Conservation (phyloP, 192 early-diverging fungal species). For the Ambispora gerdemannii region DNA sequence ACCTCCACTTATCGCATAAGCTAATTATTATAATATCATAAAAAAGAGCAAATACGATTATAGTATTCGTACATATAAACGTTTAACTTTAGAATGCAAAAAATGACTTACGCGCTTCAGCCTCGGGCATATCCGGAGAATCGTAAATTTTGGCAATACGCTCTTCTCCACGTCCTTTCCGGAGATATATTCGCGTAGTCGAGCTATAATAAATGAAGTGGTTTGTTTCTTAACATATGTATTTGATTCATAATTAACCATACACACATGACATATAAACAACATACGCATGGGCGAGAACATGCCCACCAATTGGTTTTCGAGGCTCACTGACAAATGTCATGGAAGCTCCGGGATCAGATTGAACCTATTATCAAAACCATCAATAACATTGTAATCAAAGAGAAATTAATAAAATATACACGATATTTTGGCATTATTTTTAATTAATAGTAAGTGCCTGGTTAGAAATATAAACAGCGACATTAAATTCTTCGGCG, state of each 20-base stretch:
- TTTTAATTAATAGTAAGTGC: too few relatives aligned
- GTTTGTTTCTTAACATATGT: too few relatives aligned
- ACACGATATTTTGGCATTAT: too few relatives aligned
- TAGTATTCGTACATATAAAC: neutral
- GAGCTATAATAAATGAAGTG: conserved; percentile 48
- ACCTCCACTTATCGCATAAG: conserved; percentile 69
- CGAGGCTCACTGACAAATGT: conserved; percentile 85
- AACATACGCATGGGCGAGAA: conserved; percentile 60
- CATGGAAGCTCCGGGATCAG: conserved; percentile 60
- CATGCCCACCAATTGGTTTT: conserved; percentile 81
- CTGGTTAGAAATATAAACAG: conserved; percentile 80
- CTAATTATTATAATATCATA: conserved; percentile 28
- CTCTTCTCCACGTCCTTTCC: conserved; percentile 79
- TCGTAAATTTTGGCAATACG: conserved; percentile 83
- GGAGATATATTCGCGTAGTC: conserved; percentile 72
- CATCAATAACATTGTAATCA: neutral
- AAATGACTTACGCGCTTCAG: conserved; percentile 48
- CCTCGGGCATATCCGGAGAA: conserved; percentile 74
- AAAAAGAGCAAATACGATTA: neutral
- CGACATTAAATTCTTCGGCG: conserved; percentile 83
- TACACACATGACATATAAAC: neutral
- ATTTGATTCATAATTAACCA: too few relatives aligned
- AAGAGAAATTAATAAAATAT: too few relatives aligned
- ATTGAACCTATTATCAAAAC: conserved; percentile 37
- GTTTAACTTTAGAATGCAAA: neutral